Evolutionary conservation across 2,329 filamentous ascomycete genomes (phyloP).

Genomic region (Penicillium sp.): DNA sequence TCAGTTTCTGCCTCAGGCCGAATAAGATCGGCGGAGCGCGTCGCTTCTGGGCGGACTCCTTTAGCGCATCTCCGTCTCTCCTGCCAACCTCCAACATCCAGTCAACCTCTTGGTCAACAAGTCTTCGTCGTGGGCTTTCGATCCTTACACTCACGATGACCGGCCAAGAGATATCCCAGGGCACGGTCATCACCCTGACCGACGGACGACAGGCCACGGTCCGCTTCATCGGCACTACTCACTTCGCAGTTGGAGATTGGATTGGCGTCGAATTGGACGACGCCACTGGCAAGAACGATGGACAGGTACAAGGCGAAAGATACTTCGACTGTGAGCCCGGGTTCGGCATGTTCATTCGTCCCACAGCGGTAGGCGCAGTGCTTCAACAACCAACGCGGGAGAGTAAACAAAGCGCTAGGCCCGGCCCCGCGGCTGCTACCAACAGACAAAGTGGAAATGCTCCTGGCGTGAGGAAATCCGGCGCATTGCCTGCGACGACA

Average conservation of each 20-base stretch:
- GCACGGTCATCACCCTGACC: constrained; percentile 77
- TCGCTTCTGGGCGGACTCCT: constrained; percentile 21
- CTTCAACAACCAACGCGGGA: constrained; percentile 42
- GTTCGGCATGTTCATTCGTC: constrained; percentile 85
- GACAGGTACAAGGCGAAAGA: constrained; percentile 80
- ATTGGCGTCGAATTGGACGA: constrained; percentile 86
- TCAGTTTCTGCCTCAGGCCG: constrained; percentile 24
- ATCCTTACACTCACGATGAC: constrained; percentile 20
- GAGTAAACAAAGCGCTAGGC: constrained; percentile 42
- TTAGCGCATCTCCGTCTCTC: constrained; percentile 14
- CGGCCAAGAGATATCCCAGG: constrained; percentile 48
- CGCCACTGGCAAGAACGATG: constrained; percentile 88
- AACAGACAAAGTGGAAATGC: constrained; percentile 17
- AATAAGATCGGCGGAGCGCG: constrained; percentile 10
- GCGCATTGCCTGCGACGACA: constrained; percentile 57
- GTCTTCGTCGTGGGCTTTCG: constrained; percentile 17
- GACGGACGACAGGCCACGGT: constrained; percentile 78
- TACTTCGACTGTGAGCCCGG: constrained; percentile 79
- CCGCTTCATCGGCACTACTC: constrained; percentile 78
- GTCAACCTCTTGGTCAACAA: constrained; percentile 1
- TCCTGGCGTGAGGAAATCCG: constrained; percentile 46
- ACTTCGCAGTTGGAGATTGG: constrained; percentile 84
- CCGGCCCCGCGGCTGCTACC: constrained; percentile 34
- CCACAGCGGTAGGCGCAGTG: constrained; percentile 66
- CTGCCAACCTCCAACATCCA: constrained; percentile 5